Base-by-base conservation (phyloP, 306 rosid species). In the Urtica urens region DNA sequence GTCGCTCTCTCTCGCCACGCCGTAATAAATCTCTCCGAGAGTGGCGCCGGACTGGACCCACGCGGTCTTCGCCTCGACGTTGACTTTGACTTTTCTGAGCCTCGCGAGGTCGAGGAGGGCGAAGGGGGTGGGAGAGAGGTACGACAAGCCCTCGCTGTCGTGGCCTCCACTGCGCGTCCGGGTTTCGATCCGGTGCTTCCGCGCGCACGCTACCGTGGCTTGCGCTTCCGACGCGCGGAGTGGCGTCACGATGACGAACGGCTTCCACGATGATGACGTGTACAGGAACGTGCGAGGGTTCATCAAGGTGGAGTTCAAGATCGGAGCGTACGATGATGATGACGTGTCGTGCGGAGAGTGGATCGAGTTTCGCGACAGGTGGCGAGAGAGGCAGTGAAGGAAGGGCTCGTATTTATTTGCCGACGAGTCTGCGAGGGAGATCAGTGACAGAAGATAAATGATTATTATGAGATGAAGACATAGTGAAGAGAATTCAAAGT, bases 1-100 rank as follows among this genome's bases (percentile, higher is more conserved):
- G 1, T 47, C n/a, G 21, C 84, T 82, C 12, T 53, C 51, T 11
- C 75, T 49, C 3, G 73, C 64, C 3, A 82, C 61, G 24, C 59
- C 48, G 41, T 75, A 78, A 42, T 78, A 75, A 14, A 72, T 56
- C 49, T 79, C 82, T 0, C 93, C 83, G 0, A 60, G 51, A 0
- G 83, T 75, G 2, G 83, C 72, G 1, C 93, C 87, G 0, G 81
- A 57, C 48, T 82, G 77, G 47, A 78, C 51, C 93, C 87, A 78
- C 5, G 87, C 93, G 0, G 65, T 75, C 44, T 55, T 66, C 3
- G 54, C 17, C 10, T 51, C 30, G 0, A 20, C 10, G 9, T 64
- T 37, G n/a, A 56, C 57, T 14, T 13, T 17, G 3, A 64, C 21
- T 1, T 13, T 3, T 9, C 49, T n/a, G 3, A 56, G 53, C 23